Conservation (phyloP, 441 rosid species). For the California macrophylla region DNA sequence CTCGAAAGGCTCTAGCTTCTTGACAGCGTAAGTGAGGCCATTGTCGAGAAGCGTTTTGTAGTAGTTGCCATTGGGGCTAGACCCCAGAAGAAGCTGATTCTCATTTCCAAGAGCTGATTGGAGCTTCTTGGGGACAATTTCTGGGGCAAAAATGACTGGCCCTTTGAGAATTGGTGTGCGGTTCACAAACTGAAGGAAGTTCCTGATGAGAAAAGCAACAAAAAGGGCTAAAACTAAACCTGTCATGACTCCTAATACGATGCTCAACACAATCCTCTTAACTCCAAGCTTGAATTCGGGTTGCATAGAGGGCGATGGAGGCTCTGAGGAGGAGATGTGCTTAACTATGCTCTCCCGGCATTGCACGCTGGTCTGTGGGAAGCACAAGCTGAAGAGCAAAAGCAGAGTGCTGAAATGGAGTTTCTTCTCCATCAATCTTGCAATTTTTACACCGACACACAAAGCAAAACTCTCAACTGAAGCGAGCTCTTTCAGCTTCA, state of each 20-base stretch:
- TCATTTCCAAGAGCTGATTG: constrained; percentile 59
- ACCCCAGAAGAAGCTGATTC: constrained; percentile 60
- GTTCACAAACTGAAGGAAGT: constrained; percentile 47
- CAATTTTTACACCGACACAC: constrained; percentile 5
- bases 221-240: constrained; percentile 51
- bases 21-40: constrained; percentile 66
- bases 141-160: constrained; percentile 79
- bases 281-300: constrained; percentile 38
- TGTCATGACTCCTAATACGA: constrained; percentile 51
- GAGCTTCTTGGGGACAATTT: constrained; percentile 56
- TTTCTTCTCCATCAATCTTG: constrained; percentile 34
- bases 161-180: constrained; percentile 81
- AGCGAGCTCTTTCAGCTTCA: constrained; percentile 2
- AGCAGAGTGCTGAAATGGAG: constrained; percentile 23
- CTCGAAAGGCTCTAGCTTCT: constrained; percentile 60
- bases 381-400: constrained; percentile 36
- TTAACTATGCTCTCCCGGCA: constrained; percentile 42
- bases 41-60: constrained; percentile 67
- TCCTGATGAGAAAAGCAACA: constrained; percentile 48
- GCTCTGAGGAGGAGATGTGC: constrained; percentile 31
- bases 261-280: constrained; percentile 51
- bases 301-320: constrained; percentile 31
- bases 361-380: constrained; percentile 25
- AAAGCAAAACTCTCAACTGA: not conserved
- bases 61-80: constrained; percentile 71